These are phyloP conservation scores for Catharanthus roseus DNA, from an alignment of 257 asterid species.

Conservation along the genomic window DNA sequence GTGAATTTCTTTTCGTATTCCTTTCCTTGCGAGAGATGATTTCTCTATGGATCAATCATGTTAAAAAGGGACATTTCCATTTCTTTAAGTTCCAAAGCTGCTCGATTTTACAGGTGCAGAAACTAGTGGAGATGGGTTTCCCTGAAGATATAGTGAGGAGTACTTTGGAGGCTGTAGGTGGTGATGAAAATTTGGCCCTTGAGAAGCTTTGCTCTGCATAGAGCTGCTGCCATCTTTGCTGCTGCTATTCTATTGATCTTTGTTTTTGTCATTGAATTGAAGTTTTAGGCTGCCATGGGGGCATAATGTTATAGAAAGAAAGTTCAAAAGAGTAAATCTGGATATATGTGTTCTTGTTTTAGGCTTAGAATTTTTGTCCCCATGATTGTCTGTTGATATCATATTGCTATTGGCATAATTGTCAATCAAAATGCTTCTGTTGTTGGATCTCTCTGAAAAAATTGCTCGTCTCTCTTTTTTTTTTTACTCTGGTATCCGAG, in stretches of 20 bases:
- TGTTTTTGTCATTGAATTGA: not conserved
- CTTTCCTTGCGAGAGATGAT: not conserved
- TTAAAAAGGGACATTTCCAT: not conserved
- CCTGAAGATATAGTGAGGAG: conserved; percentile 66
- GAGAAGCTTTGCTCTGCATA: conserved; percentile 88
- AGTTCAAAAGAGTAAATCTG: not conserved
- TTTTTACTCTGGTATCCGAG: too few species aligned
- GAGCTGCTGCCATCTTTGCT: not conserved
- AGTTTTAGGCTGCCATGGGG: not conserved
- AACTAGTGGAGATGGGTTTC: conserved; percentile 97
- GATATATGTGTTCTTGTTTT: too few species aligned
- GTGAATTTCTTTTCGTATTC: not conserved
- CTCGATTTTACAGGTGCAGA: conserved; percentile 57
- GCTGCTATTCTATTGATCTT: not conserved
- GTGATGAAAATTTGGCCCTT: conserved; percentile 91
- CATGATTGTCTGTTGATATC: not conserved
- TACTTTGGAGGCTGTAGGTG: conserved; percentile 64
- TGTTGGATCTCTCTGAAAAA: too few species aligned
- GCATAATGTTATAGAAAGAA: not conserved
- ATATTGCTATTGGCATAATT: too few species aligned
- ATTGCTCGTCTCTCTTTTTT: too few species aligned
- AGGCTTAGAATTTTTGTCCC: not conserved
- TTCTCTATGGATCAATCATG: too few species aligned
- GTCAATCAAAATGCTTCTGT: too few species aligned
- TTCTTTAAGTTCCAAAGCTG: not conserved